These are phyloP conservation scores for Ramaria sp. DNA, from an alignment of 768 basidiomycete species.

Conservation along the genomic window DNA sequence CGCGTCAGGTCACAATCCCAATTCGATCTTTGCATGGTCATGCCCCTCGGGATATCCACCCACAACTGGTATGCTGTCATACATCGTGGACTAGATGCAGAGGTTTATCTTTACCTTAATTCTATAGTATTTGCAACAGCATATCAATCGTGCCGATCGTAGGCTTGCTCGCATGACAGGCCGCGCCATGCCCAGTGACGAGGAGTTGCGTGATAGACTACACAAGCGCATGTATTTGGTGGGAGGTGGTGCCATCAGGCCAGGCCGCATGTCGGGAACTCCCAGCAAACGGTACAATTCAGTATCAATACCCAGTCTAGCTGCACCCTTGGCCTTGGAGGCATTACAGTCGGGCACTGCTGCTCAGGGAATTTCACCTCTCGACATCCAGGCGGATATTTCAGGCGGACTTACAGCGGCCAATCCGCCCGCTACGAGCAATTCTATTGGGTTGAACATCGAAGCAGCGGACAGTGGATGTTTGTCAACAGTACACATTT, in stretches of 20 bases:
- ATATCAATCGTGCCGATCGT: slow-evolving; percentile 51
- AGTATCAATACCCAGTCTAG: too few relatives aligned
- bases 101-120: neutral
- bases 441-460: slow-evolving; percentile 61
- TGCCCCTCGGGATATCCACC: slow-evolving; percentile 23
- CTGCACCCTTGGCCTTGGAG: too few relatives aligned
- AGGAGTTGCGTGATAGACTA: slow-evolving; percentile 34
- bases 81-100: neutral
- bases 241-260: slow-evolving; percentile 16
- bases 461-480: slow-evolving; percentile 50
- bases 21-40: slow-evolving; percentile 24
- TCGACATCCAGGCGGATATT: slow-evolving; percentile 26
- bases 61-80: slow-evolving; percentile 27
- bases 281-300: neutral
- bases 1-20: slow-evolving; percentile 31
- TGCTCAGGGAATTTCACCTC: slow-evolving; percentile 23
- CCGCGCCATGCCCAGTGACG: slow-evolving; percentile 36
- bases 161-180: slow-evolving; percentile 65
- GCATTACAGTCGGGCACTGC: too few relatives aligned
- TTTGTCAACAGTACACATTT: too few relatives aligned
- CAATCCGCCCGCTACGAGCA: slow-evolving; percentile 27
- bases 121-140: slow-evolving; percentile 52
- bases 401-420: slow-evolving; percentile 32
- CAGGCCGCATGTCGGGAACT: neutral
- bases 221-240: slow-evolving; percentile 30